phyloP scores from a whole-genome alignment of 169 alveolate species.

The Amoebophrya sp. region DNA sequence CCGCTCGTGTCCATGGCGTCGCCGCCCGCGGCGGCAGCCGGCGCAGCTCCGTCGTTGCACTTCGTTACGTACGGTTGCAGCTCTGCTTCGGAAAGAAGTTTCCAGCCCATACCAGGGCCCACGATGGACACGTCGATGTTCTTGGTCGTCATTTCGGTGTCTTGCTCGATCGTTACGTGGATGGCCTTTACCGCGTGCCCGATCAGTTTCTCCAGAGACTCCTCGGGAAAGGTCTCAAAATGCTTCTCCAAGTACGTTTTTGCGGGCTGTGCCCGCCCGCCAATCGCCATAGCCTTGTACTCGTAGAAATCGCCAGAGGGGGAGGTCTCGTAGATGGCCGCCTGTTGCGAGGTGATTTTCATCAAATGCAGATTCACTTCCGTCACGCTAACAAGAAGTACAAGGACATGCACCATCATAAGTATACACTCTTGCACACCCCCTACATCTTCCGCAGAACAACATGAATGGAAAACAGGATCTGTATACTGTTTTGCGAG shows the following conservation, averaged over 20 bases:
- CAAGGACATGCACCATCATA: no score
- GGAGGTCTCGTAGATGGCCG: constrained; percentile 78
- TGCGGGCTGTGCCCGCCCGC: constrained; percentile 94
- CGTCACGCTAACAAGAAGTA: no score
- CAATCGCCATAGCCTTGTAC: constrained; percentile 91
- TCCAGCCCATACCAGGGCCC: not conserved
- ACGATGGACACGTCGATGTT: not conserved
- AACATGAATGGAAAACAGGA: no score
- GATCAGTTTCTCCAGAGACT: not conserved
- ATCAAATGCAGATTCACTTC: no score
- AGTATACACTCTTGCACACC: no score
- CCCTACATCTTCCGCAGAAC: no score
- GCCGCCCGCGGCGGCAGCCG: not conserved
- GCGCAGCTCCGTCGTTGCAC: not conserved
- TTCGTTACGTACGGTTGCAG: not conserved
- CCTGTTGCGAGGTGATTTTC: no score
- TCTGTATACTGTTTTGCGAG: no score
- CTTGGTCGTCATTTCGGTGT: not conserved
- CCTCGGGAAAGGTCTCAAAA: constrained; percentile 69
- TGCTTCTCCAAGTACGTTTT: constrained; percentile 93
- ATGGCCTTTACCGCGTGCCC: constrained; percentile 9
- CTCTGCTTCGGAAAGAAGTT: not conserved
- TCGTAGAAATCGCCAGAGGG: constrained; percentile 94
- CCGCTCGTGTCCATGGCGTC: not conserved
- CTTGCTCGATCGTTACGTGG: not conserved